A percentile compares a stretch with the other conserved stretches of the same genome.
These are phyloP conservation scores for Moniliella sp. DNA, from an alignment of 1,284 basidiomycete genomes.

Conservation along the genomic window DNA sequence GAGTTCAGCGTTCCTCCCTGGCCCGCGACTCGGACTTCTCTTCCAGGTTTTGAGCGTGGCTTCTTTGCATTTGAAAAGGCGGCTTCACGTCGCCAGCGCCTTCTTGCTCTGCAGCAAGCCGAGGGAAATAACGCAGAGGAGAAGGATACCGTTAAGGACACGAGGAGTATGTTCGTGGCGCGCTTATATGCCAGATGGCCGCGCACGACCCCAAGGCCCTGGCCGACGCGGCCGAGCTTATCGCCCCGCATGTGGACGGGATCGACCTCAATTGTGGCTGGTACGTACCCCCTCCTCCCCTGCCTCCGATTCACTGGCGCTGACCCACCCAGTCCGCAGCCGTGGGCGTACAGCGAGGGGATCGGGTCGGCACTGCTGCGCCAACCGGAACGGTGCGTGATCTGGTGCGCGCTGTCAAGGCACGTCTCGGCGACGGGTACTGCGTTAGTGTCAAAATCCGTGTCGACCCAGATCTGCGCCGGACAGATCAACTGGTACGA, in stretches of 20 bases:
- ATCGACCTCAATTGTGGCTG: slow-evolving; percentile 43
- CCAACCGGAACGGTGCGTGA: slow-evolving; percentile 43
- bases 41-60: slow-evolving; percentile 42
- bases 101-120: no score
- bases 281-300: not conserved
- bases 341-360: slow-evolving; percentile 37
- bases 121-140: no score
- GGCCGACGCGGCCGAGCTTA: slow-evolving; percentile 42
- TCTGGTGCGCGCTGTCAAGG: slow-evolving; percentile 41
- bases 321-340: slow-evolving; percentile 20
- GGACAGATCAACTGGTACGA: slow-evolving; percentile 39
- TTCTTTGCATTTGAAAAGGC: slow-evolving; percentile 37
- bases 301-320: no score
- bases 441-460: slow-evolving; percentile 45
- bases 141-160: no score
- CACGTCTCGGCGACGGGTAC: slow-evolving; percentile 39
- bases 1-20: slow-evolving; percentile 40
- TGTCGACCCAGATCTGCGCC: slow-evolving; percentile 39
- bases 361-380: slow-evolving; percentile 43
- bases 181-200: slow-evolving; percentile 42
- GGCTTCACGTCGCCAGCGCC: no score
- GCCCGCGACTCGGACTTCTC: slow-evolving; percentile 42
- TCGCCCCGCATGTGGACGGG: slow-evolving; percentile 40
- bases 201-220: slow-evolving; percentile 38
- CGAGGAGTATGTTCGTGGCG: slow-evolving; percentile 35